Conservation (phyloP, 2,329 filamentous ascomycete genomes). For the Ceratocystis diversiconidia region DNA sequence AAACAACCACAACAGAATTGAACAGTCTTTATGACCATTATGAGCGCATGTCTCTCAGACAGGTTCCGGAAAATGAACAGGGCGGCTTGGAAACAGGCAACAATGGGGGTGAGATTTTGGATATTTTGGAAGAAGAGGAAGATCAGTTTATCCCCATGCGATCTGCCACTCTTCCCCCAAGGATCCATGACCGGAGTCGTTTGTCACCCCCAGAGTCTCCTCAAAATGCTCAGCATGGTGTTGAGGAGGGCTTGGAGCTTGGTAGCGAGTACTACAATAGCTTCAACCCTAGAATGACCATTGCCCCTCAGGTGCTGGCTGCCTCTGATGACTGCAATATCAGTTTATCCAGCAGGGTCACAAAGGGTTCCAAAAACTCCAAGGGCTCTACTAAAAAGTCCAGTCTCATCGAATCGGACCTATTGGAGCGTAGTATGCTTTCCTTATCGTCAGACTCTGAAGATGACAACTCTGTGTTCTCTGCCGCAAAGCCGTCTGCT, state of each 20-base stretch:
- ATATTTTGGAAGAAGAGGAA: slow-evolving; percentile 13
- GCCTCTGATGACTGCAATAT: slow-evolving; percentile 29
- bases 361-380: slow-evolving; percentile 40
- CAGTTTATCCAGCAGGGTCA: slow-evolving; percentile 42
- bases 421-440: slow-evolving; percentile 41
- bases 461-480: slow-evolving; percentile 28
- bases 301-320: slow-evolving; percentile 3
- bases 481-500: slow-evolving; percentile 13
- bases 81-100: slow-evolving; percentile 17
- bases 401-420: slow-evolving; percentile 37
- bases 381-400: slow-evolving; percentile 30
- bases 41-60: slow-evolving; percentile 39
- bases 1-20: slow-evolving; percentile 27
- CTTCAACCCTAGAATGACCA: slow-evolving; percentile 10
- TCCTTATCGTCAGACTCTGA: slow-evolving; percentile 46
- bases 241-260: background rate
- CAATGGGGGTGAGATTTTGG: slow-evolving; percentile 8
- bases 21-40: slow-evolving; percentile 44
- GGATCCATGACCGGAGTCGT: background rate
- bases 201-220: slow-evolving; percentile 17
- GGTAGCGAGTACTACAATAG: slow-evolving; percentile 12
- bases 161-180: slow-evolving; percentile 3
- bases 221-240: slow-evolving; percentile 17
- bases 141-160: slow-evolving; percentile 9
- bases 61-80: slow-evolving; percentile 26